These are phyloP conservation scores for Talaromyces trachyspermus DNA, from an alignment of 495 filamentous ascomycete species.

Conservation along the genomic window DNA sequence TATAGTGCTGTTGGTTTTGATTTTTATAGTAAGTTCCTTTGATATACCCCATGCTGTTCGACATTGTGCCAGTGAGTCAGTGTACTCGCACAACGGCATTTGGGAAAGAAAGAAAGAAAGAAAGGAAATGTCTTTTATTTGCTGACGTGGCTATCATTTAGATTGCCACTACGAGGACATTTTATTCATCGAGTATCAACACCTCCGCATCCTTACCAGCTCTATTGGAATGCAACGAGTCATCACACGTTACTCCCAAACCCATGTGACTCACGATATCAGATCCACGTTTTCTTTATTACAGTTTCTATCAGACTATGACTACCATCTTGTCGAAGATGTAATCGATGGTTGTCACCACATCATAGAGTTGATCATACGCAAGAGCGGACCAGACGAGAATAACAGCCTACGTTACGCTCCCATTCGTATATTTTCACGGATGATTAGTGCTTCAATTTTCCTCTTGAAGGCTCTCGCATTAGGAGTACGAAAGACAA, in stretches of 20 bases:
- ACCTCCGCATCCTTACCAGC: conserved; percentile 30
- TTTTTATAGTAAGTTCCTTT: background rate
- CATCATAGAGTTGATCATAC: conserved; percentile 21
- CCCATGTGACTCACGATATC: background rate
- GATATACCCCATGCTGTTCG: conserved; percentile 2
- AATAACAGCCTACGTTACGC: conserved; percentile 19
- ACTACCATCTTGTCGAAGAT: conserved; percentile 32
- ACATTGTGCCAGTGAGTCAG: too few relatives aligned
- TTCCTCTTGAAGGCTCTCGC: conserved; percentile 35
- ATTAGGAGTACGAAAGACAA: conserved; percentile 24
- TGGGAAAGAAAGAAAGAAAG: too few relatives aligned
- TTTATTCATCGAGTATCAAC: conserved; percentile 30
- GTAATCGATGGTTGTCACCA: conserved; percentile 29
- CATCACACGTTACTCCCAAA: conserved; percentile 20
- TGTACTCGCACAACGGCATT: too few relatives aligned
- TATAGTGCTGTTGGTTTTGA: background rate
- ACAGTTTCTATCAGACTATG: conserved; percentile 11
- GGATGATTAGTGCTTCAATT: conserved; percentile 31
- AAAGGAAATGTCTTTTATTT: conserved; percentile 12
- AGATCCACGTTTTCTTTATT: background rate
- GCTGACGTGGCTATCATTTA: background rate
- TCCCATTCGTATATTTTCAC: conserved; percentile 29
- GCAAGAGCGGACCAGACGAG: background rate
- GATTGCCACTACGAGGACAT: conserved; percentile 7
- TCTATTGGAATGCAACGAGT: conserved; percentile 32